These are phyloP conservation scores for Phanerochaete carnosa DNA, from an alignment of 768 basidiomycete species.

Conservation along the genomic window DNA sequence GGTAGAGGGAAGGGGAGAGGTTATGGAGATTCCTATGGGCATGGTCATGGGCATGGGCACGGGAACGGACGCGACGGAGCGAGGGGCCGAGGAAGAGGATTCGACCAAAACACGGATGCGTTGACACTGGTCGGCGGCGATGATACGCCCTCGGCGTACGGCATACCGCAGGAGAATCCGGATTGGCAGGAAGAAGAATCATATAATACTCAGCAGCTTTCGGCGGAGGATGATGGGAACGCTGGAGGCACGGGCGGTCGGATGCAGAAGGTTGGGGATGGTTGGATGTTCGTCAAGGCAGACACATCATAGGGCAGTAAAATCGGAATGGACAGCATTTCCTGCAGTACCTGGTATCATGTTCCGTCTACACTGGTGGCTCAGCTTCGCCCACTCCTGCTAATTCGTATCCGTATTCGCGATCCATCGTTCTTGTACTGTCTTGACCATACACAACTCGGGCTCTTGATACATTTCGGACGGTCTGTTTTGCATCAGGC, in stretches of 20 bases:
- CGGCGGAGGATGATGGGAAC: neutral
- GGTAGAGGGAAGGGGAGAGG: constrained; percentile 30
- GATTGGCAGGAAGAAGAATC: constrained; percentile 14
- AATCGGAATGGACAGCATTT: neutral
- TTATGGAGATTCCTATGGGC: constrained; percentile 24
- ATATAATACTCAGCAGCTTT: neutral
- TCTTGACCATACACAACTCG: constrained; percentile 37
- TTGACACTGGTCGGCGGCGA: constrained; percentile 54
- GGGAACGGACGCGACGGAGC: constrained; percentile 40
- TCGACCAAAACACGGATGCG: constrained; percentile 46
- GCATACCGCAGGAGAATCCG: neutral
- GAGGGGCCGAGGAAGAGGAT: constrained; percentile 29
- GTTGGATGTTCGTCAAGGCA: constrained; percentile 63
- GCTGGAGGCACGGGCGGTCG: constrained; percentile 20
- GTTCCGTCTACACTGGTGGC: constrained; percentile 18
- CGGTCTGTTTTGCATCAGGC: constrained; percentile 2
- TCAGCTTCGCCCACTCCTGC: constrained; percentile 23
- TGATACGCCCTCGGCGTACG: constrained; percentile 10
- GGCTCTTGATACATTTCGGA: constrained; percentile 28
- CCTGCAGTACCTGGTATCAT: neutral
- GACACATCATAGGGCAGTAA: constrained; percentile 15
- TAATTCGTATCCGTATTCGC: constrained; percentile 45
- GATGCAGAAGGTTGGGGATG: constrained; percentile 71
- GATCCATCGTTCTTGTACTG: constrained; percentile 13
- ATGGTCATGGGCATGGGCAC: constrained; percentile 48